Evolutionary conservation across 768 basidiomycete species (phyloP).

Genomic region (Boletus speciosus): DNA sequence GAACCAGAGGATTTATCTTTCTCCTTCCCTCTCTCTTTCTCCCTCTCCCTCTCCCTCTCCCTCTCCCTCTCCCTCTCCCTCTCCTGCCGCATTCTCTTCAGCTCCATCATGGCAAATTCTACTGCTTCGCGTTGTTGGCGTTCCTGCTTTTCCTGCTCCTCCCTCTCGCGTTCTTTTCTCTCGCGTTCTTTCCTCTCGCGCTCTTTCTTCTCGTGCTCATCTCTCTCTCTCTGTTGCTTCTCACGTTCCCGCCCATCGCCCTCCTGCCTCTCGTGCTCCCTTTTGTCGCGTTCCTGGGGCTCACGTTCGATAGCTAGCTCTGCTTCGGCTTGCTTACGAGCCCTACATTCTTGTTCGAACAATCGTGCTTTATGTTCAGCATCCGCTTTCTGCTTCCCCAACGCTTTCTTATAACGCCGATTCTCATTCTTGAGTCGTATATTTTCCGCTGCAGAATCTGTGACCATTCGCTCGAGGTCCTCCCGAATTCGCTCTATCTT

Average conservation of each 20-base stretch:
- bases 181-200: not conserved
- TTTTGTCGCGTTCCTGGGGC: constrained; percentile 7
- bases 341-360: constrained; percentile 25
- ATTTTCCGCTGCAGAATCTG: constrained; percentile 37
- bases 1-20: not conserved
- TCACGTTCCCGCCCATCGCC: not conserved
- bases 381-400: constrained; percentile 19
- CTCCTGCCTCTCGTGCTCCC: not conserved
- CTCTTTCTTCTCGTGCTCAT: not conserved
- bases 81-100: not conserved
- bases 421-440: constrained; percentile 28
- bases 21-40: too few relatives aligned
- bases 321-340: constrained; percentile 20
- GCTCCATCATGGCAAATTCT: not conserved
- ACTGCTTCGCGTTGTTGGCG: not conserved
- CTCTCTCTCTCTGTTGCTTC: not conserved
- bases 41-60: too few relatives aligned
- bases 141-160: not conserved
- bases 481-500: constrained; percentile 40
- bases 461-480: constrained; percentile 38
- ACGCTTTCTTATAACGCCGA: constrained; percentile 16
- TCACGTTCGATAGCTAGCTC: constrained; percentile 17
- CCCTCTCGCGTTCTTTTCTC: not conserved
- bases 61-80: not conserved
- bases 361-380: constrained; percentile 15